Base-by-base conservation (phyloP, 495 filamentous ascomycete species). In the Mycothermus thermophilus region DNA sequence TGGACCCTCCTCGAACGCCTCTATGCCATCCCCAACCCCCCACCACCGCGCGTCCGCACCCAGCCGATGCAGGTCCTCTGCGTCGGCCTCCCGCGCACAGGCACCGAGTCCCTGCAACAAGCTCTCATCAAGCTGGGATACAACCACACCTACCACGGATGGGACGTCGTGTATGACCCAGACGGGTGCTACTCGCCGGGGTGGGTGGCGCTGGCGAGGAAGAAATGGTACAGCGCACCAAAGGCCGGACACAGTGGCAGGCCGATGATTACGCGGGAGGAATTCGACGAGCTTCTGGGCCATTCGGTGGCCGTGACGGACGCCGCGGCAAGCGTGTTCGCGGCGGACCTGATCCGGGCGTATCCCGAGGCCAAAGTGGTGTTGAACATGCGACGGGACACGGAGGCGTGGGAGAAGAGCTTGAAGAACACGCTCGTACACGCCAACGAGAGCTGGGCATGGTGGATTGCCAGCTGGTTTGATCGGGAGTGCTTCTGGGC, bases 61-160 rank as follows among this genome's bases (percentile, higher is more conserved):
- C 68, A 71, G 13, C 72, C 75, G 12, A 77, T 80, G 72, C 65
- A 71, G 52, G 74, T 79, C 34, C 62, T 80, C 18, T 65, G 65
- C 35, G 62, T 79, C 4, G 74, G 76, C 30, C 63, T 78, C 22
- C 66, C 71, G 36, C 58, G 72, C 40, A 74, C 70, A 1, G 75
- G 74, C 50, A 79, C 76, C 48, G 71, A 74, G 18, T 79, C 74
- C 18, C 63, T 79, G 13, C 67, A 69, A 32, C 67, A 65, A 33
- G 75, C 73, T 10, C 58, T 80, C 8, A 59, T 71, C 35, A 57
- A 65, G 23, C 63, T 80, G 13, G 75, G 75, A 17, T 77, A 75
- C 54, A 47, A 62, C 37, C 65, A 74, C 52, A 71, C 63, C 42
- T 77, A 77, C 62, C 75, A 80, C 59, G 75, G 76, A 60, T 77